These are phyloP conservation scores for Metschnikowia anglica DNA, from an alignment of 805 yeast species.

Conservation along the genomic window DNA sequence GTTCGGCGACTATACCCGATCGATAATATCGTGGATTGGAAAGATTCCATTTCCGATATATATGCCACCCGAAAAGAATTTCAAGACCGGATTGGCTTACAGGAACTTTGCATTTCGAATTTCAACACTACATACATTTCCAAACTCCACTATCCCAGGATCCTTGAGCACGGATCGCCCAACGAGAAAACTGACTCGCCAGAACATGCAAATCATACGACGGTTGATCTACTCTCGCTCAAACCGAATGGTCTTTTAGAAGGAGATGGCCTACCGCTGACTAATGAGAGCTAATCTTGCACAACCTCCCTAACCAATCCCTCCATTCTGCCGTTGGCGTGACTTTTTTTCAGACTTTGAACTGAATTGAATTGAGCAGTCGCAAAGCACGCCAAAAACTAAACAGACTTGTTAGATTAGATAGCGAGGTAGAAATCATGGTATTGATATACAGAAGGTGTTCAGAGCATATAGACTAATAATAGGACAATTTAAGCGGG, in stretches of 20 bases:
- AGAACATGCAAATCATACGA: background rate
- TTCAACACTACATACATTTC: conserved; percentile 16
- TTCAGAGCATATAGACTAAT: no score
- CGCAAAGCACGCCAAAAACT: no score
- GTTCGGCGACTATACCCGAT: conserved; percentile 25
- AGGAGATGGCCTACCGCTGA: conserved; percentile 12
- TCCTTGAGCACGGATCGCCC: conserved; percentile 3
- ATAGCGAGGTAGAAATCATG: no score
- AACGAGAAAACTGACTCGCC: conserved; percentile 1
- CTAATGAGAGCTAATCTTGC: background rate
- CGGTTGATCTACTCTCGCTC: conserved; percentile 16
- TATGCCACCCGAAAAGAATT: conserved; percentile 24
- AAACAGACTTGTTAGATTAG: no score
- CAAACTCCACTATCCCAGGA: conserved; percentile 15
- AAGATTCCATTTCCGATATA: conserved; percentile 28
- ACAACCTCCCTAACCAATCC: no score
- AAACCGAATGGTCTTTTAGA: conserved; percentile 15
- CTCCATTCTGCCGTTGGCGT: no score
- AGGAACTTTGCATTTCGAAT: conserved; percentile 27
- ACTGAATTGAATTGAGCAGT: no score
- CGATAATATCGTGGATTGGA: conserved; percentile 28
- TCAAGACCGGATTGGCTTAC: conserved; percentile 21
- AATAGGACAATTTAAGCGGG: no score
- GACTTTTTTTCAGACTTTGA: no score
- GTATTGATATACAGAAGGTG: no score